Evolutionary conservation across 2,329 filamentous ascomycete genomes (phyloP).

Genomic region (Neopestalotiopsis sp.): DNA sequence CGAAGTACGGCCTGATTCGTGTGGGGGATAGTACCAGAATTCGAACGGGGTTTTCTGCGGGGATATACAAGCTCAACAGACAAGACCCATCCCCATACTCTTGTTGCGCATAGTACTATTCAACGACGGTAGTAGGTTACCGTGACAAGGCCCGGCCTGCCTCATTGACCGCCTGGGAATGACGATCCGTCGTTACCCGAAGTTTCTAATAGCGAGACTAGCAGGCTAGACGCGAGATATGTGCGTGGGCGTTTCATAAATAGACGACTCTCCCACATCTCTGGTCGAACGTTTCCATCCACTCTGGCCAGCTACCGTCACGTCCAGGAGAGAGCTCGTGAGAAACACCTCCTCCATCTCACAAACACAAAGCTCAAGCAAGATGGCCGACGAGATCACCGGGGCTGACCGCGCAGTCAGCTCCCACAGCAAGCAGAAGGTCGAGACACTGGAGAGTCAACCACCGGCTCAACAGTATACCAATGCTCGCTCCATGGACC

Average conservation of each 20-base stretch:
- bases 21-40: constrained; percentile 15
- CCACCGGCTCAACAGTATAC: constrained; percentile 17
- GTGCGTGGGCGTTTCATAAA: background rate
- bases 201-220: background rate
- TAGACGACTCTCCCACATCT: background rate
- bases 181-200: constrained; percentile 8
- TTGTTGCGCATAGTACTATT: background rate
- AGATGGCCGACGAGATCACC: constrained; percentile 33
- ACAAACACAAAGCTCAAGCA: constrained; percentile 12
- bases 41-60: constrained; percentile 20
- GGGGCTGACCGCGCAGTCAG: constrained; percentile 21
- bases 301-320: background rate
- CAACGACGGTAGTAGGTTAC: background rate
- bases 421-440: constrained; percentile 24
- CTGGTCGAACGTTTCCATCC: background rate
- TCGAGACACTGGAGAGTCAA: constrained; percentile 27
- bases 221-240: background rate
- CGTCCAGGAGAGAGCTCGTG: background rate
- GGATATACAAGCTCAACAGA: background rate
- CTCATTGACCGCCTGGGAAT: constrained; percentile 2
- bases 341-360: background rate
- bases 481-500: constrained; percentile 36
- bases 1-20: constrained; percentile 31
- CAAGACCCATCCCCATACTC: constrained; percentile 9
- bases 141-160: background rate